These are phyloP conservation scores for Globisporangium nagaii DNA, from an alignment of 352 stramenopile species.

Conservation along the genomic window DNA sequence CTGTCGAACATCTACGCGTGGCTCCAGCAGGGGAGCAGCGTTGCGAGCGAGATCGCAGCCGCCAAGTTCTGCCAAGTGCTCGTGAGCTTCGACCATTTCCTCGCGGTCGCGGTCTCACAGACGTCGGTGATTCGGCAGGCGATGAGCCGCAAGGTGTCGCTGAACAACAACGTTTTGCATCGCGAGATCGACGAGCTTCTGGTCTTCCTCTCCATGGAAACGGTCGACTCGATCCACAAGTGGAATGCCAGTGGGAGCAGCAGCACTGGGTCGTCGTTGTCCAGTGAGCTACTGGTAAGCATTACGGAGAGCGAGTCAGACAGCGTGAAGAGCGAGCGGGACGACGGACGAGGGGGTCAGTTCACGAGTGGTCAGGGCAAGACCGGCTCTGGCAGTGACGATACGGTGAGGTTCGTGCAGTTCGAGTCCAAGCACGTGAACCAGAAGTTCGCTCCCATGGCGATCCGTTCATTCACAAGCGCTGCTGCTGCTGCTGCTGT, in stretches of 20 bases:
- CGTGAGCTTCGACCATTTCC: conserved; percentile 6
- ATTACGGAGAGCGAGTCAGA: not conserved
- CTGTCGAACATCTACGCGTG: not conserved
- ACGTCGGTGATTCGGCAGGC: not conserved
- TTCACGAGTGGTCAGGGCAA: not conserved
- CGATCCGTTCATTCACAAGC: not conserved
- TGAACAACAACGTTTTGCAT: not conserved
- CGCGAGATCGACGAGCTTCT: conserved; percentile 1
- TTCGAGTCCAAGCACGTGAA: not conserved
- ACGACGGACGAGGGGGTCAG: not conserved
- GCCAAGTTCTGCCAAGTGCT: conserved; percentile 3
- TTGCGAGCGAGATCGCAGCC: not conserved
- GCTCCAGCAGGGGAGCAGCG: not conserved
- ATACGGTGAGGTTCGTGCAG: not conserved
- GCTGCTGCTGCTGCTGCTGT: too few species aligned
- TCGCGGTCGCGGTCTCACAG: not conserved
- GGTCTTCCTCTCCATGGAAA: not conserved
- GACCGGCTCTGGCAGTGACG: not conserved
- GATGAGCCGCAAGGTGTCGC: not conserved
- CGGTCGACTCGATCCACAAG: not conserved
- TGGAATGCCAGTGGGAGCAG: not conserved
- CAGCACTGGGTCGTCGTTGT: not conserved
- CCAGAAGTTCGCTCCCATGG: not conserved
- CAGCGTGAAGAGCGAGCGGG: not conserved
- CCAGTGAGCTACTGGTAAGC: not conserved